Evolutionary conservation across 1,139 yeast genomes (phyloP).

Genomic region (Yamadazyma atmosphaerica): DNA sequence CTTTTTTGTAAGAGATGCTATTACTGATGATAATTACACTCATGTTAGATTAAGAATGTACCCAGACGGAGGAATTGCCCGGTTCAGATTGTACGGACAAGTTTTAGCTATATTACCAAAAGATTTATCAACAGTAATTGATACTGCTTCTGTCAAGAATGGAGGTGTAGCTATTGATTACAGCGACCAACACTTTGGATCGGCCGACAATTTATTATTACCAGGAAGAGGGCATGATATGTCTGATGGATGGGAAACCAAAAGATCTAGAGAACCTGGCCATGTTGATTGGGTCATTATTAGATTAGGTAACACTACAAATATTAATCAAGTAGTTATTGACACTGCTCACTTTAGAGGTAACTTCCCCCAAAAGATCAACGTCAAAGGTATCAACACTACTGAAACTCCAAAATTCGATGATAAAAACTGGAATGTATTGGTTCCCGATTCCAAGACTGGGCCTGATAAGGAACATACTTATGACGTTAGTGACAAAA

Average conservation of each 20-base stretch:
- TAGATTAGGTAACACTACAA: slow-evolving; percentile 66
- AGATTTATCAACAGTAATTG: slow-evolving; percentile 49
- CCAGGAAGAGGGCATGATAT: slow-evolving; percentile 95
- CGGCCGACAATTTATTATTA: slow-evolving; percentile 80
- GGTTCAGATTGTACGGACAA: slow-evolving; percentile 84
- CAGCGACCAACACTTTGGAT: slow-evolving; percentile 92
- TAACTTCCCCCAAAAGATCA: slow-evolving; percentile 81
- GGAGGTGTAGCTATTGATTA: slow-evolving; percentile 86
- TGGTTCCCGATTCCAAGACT: slow-evolving; percentile 73
- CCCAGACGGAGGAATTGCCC: slow-evolving; percentile 96
- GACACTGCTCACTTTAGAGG: slow-evolving; percentile 96
- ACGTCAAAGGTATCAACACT: slow-evolving; percentile 52
- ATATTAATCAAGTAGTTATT: slow-evolving; percentile 59
- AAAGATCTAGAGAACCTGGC: slow-evolving; percentile 76
- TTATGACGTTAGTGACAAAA: slow-evolving; percentile 36
- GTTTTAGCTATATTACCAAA: slow-evolving; percentile 65
- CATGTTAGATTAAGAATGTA: slow-evolving; percentile 86
- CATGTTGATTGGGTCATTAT: slow-evolving; percentile 91
- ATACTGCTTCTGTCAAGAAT: slow-evolving; percentile 76
- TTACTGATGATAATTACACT: slow-evolving; percentile 65
- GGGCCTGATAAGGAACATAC: slow-evolving; percentile 79
- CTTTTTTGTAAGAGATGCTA: slow-evolving; percentile 62
- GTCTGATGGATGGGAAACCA: slow-evolving; percentile 99
- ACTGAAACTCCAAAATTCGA: slow-evolving; percentile 30
- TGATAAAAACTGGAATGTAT: slow-evolving; percentile 54